These are phyloP conservation scores for Termitomyces sp. DNA, from an alignment of 768 basidiomycete genomes.

Conservation along the genomic window DNA sequence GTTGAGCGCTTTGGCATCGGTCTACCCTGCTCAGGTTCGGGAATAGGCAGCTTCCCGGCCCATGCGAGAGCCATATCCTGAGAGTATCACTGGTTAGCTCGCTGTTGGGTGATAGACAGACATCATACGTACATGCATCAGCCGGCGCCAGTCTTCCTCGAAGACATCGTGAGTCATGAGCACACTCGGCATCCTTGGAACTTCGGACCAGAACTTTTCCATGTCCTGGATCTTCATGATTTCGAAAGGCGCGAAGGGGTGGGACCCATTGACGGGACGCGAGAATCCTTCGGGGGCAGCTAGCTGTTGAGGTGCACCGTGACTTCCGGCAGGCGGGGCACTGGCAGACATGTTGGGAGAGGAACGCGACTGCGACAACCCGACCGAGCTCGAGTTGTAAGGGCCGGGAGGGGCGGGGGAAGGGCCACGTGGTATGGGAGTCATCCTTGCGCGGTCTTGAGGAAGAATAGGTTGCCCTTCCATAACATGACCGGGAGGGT, in stretches of 20 bases:
- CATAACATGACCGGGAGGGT: slow-evolving; percentile 54
- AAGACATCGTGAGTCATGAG: slow-evolving; percentile 76
- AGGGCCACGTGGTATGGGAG: slow-evolving; percentile 46
- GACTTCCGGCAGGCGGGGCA: slow-evolving; percentile 25
- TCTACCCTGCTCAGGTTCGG: slow-evolving; percentile 43
- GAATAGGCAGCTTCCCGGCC: slow-evolving; percentile 71
- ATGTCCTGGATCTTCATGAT: slow-evolving; percentile 72
- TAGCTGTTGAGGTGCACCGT: slow-evolving; percentile 33
- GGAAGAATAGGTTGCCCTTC: slow-evolving; percentile 47
- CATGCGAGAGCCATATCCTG: slow-evolving; percentile 76
- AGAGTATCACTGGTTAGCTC: background rate
- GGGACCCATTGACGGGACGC: slow-evolving; percentile 65
- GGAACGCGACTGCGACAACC: slow-evolving; percentile 19
- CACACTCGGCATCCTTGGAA: slow-evolving; percentile 70
- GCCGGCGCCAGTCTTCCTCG: slow-evolving; percentile 75
- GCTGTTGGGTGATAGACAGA: background rate
- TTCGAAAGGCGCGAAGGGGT: slow-evolving; percentile 67
- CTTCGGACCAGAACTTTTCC: slow-evolving; percentile 65
- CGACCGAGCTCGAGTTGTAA: slow-evolving; percentile 16
- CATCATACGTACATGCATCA: slow-evolving; percentile 58
- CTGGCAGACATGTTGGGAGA: slow-evolving; percentile 31
- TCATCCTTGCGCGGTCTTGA: slow-evolving; percentile 37
- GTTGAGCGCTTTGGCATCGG: slow-evolving; percentile 53
- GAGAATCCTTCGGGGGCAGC: slow-evolving; percentile 70
- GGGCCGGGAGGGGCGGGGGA: slow-evolving; percentile 14